A percentile compares a stretch with the other conserved stretches of the same genome.
These are phyloP conservation scores for Telfairia occidentalis DNA, from an alignment of 331 rosid genomes.

Conservation along the genomic window DNA sequence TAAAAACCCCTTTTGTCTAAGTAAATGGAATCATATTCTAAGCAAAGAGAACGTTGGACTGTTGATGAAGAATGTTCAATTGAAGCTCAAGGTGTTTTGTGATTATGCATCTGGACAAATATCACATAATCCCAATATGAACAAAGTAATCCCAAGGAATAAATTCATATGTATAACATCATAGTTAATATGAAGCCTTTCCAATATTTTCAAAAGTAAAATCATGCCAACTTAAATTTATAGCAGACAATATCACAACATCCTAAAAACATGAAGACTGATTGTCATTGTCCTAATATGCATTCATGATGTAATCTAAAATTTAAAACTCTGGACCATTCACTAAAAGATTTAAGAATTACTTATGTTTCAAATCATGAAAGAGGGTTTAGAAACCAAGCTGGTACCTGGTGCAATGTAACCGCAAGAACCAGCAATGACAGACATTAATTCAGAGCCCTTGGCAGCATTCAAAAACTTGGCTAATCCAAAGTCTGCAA, in stretches of 20 bases:
- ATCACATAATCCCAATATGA: not conserved
- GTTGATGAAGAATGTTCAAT: not conserved
- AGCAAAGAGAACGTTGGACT: not conserved
- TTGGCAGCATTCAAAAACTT: slow-evolving; percentile 33
- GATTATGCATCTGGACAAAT: not conserved
- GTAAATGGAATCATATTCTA: not conserved
- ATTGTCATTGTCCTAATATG: not conserved
- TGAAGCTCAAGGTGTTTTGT: not conserved
- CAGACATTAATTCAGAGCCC: slow-evolving; percentile 54
- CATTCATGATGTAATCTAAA: not conserved
- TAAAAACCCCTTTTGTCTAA: not conserved
- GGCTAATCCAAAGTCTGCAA: slow-evolving; percentile 77
- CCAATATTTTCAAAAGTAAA: not conserved
- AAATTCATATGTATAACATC: not conserved
- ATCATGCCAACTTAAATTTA: not conserved
- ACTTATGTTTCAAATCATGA: not conserved
- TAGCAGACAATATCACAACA: not conserved
- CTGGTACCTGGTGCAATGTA: slow-evolving; percentile 76
- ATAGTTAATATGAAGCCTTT: not conserved
- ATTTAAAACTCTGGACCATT: not conserved
- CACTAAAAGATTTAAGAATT: not conserved
- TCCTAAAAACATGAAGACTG: not conserved
- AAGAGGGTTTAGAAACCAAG: not conserved
- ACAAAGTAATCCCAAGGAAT: not conserved
- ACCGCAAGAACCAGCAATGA: slow-evolving; percentile 69